These are phyloP conservation scores for Arthrinium phaeospermum DNA, from an alignment of 2,329 filamentous ascomycete genomes.

Conservation along the genomic window DNA sequence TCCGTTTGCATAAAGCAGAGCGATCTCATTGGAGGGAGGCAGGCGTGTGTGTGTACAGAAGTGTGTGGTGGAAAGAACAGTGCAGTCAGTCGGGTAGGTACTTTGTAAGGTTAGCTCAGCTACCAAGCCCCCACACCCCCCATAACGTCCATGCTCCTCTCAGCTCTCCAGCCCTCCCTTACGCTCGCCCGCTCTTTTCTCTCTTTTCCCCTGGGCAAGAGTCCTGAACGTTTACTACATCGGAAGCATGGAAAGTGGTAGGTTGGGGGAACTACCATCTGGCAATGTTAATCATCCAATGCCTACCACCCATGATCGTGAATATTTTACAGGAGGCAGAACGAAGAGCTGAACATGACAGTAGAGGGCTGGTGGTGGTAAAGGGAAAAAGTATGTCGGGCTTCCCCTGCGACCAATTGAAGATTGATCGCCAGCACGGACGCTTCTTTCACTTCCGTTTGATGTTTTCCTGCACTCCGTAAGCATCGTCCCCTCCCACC, in stretches of 20 bases:
- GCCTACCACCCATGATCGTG: not conserved
- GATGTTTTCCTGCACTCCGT: not conserved
- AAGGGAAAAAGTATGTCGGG: not conserved
- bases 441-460: constrained; percentile 1
- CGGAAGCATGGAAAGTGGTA: not conserved
- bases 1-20: not conserved
- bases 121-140: constrained; percentile 12
- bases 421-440: not conserved
- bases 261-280: not conserved
- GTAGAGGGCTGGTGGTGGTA: not conserved
- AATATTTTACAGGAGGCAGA: too few relatives aligned
- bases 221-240: not conserved
- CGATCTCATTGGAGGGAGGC: not conserved
- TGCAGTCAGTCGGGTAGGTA: not conserved
- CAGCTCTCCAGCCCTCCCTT: not conserved
- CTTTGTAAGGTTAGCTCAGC: not conserved
- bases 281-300: constrained; percentile 6
- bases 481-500: not conserved
- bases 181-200: not conserved
- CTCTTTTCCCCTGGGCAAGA: not conserved
- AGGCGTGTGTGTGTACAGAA: not conserved
- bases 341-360: not conserved
- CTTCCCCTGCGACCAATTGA: not conserved
- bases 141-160: not conserved
- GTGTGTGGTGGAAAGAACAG: not conserved